These are phyloP conservation scores for Clavispora santaluciae DNA, from an alignment of 805 yeast genomes.

Conservation along the genomic window DNA sequence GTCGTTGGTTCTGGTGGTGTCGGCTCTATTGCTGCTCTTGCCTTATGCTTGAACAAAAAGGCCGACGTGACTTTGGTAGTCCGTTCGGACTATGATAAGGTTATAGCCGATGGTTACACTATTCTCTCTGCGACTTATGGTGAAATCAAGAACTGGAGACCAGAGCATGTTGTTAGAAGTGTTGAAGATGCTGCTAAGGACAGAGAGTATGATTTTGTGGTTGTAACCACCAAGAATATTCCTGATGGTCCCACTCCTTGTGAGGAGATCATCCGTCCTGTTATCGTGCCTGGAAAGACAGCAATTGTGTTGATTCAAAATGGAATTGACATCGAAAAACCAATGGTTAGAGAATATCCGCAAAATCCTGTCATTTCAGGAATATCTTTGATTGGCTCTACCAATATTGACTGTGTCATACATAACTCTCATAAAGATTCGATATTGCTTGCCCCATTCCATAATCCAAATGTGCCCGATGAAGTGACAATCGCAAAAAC, in stretches of 20 bases:
- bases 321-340: conserved; percentile 60
- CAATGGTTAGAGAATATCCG: conserved; percentile 49
- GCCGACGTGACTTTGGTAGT: conserved; percentile 15
- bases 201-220: conserved; percentile 26
- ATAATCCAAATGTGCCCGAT: conserved; percentile 17
- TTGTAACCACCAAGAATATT: conserved; percentile 31
- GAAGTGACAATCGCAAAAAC: conserved; percentile 13
- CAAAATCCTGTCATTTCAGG: conserved; percentile 53
- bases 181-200: conserved; percentile 11
- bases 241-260: conserved; percentile 32
- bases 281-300: conserved; percentile 24
- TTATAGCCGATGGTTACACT: conserved; percentile 10
- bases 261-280: conserved; percentile 36
- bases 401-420: conserved; percentile 44
- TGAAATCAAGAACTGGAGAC: conserved; percentile 11
- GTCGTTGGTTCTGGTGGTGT: conserved; percentile 19
- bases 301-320: conserved; percentile 58
- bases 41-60: conserved; percentile 8
- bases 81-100: conserved; percentile 14
- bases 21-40: conserved; percentile 15
- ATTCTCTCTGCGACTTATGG: conserved; percentile 15
- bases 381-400: conserved; percentile 58
- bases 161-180: conserved; percentile 8
- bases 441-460: conserved; percentile 49
- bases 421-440: conserved; percentile 49